Conservation (phyloP, 108 stramenopile species). For the Schizochytrium sp. region DNA sequence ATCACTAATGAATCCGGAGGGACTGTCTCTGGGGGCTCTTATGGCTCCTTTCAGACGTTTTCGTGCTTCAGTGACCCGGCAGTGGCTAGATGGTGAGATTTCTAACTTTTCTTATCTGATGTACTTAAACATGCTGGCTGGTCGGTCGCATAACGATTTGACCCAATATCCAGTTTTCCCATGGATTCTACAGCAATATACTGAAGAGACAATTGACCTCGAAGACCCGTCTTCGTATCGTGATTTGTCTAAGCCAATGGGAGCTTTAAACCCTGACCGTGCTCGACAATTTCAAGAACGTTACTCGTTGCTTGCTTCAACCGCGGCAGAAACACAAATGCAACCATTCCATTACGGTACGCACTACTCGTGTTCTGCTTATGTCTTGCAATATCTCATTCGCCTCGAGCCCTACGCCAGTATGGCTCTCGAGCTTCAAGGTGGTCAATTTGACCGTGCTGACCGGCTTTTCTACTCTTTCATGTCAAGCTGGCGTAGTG, state of each 20-base stretch:
- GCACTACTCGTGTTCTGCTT: slow-evolving; percentile 94
- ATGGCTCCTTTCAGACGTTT: slow-evolving; percentile 47
- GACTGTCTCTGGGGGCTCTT: slow-evolving; percentile 20
- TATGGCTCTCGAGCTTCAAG: slow-evolving; percentile 90
- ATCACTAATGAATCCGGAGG: slow-evolving; percentile 7
- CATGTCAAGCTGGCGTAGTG: slow-evolving; percentile 79
- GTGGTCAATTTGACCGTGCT: slow-evolving; percentile 93
- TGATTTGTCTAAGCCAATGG: slow-evolving; percentile 94
- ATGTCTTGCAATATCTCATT: slow-evolving; percentile 87
- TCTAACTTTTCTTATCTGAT: slow-evolving; percentile 97
- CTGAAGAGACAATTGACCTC: slow-evolving; percentile 86
- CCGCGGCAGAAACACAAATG: slow-evolving; percentile 63
- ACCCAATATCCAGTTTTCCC: slow-evolving; percentile 99
- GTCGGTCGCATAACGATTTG: slow-evolving; percentile 93
- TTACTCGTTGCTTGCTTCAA: slow-evolving; percentile 61
- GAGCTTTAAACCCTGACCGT: slow-evolving; percentile 76
- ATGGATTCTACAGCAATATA: slow-evolving; percentile 95
- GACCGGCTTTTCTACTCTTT: slow-evolving; percentile 92
- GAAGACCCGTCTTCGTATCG: slow-evolving; percentile 85
- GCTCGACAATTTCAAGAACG: slow-evolving; percentile 34
- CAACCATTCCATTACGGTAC: slow-evolving; percentile 85
- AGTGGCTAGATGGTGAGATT: slow-evolving; percentile 72
- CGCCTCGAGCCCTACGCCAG: slow-evolving; percentile 90
- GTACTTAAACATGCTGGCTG: slow-evolving; percentile 92
- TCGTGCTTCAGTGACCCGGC: slow-evolving; percentile 44